Conservation (phyloP, 2,329 filamentous ascomycete genomes). For the Fusarium tricinctum region DNA sequence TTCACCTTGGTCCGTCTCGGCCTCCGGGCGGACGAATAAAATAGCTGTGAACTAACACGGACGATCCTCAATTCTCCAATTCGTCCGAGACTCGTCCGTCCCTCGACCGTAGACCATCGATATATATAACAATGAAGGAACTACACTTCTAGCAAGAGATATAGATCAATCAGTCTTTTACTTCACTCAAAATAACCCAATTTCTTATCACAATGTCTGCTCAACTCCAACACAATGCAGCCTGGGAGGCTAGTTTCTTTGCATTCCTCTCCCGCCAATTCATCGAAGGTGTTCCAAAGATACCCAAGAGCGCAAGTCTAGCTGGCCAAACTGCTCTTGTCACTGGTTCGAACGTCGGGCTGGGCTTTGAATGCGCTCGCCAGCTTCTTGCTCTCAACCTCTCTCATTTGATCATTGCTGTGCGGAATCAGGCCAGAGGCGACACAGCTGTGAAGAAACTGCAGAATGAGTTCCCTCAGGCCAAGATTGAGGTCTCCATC, state of each 20-base stretch:
- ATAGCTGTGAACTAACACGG: neutral
- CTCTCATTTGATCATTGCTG: constrained; percentile 62
- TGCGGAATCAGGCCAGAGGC: constrained; percentile 60
- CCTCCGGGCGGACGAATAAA: constrained; percentile 32
- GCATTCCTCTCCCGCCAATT: constrained; percentile 48
- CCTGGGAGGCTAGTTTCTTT: constrained; percentile 41
- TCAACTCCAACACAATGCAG: constrained; percentile 38
- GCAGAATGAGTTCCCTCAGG: constrained; percentile 47
- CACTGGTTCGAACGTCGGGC: constrained; percentile 64
- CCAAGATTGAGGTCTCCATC: constrained; percentile 62
- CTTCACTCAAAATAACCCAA: neutral
- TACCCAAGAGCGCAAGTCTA: constrained; percentile 48
- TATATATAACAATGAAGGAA: constrained; percentile 35
- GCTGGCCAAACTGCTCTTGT: constrained; percentile 61
- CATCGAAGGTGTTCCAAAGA: constrained; percentile 42
- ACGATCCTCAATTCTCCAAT: neutral
- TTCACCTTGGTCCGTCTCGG: constrained; percentile 40
- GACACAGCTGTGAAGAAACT: constrained; percentile 54
- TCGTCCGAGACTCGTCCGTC: constrained; percentile 30
- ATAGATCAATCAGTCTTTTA: neutral
- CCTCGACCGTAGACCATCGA: constrained; percentile 20
- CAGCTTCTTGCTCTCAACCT: constrained; percentile 59
- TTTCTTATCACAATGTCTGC: constrained; percentile 37
- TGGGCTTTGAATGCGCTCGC: constrained; percentile 61
- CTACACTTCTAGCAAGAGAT: neutral